phyloP scores from a whole-genome alignment of 2,329 filamentous ascomycete genomes.

The Pseudocercospora crystallina region DNA sequence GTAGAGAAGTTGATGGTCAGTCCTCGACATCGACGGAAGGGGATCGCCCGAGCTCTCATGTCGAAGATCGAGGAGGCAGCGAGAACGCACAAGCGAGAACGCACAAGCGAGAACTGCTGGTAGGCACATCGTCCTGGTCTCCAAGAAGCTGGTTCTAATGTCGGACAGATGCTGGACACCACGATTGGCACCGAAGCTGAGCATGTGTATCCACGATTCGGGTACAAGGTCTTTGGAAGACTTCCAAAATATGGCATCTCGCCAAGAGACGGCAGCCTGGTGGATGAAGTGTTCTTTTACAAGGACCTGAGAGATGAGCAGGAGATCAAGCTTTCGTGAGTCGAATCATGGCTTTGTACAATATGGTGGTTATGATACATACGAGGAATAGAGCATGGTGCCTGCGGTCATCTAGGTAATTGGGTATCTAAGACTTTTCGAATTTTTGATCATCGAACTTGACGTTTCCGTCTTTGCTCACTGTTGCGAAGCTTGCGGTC shows the following conservation, averaged over 20 bases:
- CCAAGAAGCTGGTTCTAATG: neutral
- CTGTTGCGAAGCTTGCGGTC: constrained; percentile 36
- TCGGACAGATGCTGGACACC: constrained; percentile 52
- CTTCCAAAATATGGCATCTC: constrained; percentile 56
- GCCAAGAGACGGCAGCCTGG: constrained; percentile 48
- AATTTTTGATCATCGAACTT: constrained; percentile 27
- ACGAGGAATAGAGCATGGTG: no score
- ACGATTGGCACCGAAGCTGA: constrained; percentile 56
- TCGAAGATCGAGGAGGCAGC: constrained; percentile 58
- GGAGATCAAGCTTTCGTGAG: no score
- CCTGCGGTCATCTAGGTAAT: no score
- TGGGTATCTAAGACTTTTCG: neutral
- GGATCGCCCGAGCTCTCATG: constrained; percentile 56
- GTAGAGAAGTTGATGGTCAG: constrained; percentile 62
- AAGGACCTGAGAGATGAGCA: constrained; percentile 49
- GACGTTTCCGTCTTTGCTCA: constrained; percentile 33
- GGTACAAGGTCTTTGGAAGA: constrained; percentile 56
- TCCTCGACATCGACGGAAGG: constrained; percentile 51
- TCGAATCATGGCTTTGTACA: neutral
- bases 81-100: constrained; percentile 46
- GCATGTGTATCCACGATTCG: constrained; percentile 55
- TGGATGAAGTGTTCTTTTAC: constrained; percentile 59
- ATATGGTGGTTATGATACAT: no score
- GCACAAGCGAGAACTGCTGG: constrained; percentile 54
- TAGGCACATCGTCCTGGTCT: constrained; percentile 37